phyloP scores from a whole-genome alignment of 148 eudicot genomes.

The Hydrangea macrophylla region DNA sequence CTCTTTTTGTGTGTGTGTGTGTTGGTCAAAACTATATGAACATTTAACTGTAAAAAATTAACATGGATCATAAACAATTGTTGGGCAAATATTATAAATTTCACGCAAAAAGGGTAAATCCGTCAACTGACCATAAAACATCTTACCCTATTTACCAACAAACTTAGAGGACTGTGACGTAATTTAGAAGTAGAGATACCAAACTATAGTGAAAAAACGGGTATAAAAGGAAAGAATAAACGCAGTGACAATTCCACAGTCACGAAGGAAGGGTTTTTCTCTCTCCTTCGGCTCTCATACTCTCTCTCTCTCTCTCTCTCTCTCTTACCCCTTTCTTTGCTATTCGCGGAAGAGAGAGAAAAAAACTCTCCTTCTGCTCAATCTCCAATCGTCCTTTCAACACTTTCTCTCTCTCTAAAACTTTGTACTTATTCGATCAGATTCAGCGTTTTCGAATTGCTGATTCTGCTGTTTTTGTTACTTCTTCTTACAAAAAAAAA shows the following conservation, averaged over 20 bases:
- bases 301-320: too few relatives aligned
- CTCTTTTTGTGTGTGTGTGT: too few relatives aligned
- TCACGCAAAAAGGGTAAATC: not conserved
- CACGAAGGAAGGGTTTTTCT: not conserved
- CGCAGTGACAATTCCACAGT: not conserved
- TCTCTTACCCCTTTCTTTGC: slow-evolving; percentile 1
- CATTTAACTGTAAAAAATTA: too few relatives aligned
- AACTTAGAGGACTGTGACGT: not conserved
- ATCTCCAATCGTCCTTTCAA: not conserved
- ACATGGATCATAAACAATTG: too few relatives aligned
- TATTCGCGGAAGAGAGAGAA: not conserved
- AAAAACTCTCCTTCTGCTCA: not conserved
- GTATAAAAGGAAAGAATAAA: too few relatives aligned
- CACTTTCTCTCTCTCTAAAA: not conserved
- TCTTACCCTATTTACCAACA: not conserved
- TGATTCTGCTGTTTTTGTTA: not conserved
- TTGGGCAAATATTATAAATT: too few relatives aligned
- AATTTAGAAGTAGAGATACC: not conserved
- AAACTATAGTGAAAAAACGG: not conserved
- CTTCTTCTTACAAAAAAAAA: too few relatives aligned
- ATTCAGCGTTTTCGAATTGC: not conserved
- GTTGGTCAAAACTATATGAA: too few relatives aligned
- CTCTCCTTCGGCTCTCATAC: not conserved
- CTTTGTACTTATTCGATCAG: not conserved
- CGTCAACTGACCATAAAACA: not conserved